These are phyloP conservation scores for Alopecurus myosuroides DNA, from an alignment of 176 grass and related monocot species.

Conservation along the genomic window DNA sequence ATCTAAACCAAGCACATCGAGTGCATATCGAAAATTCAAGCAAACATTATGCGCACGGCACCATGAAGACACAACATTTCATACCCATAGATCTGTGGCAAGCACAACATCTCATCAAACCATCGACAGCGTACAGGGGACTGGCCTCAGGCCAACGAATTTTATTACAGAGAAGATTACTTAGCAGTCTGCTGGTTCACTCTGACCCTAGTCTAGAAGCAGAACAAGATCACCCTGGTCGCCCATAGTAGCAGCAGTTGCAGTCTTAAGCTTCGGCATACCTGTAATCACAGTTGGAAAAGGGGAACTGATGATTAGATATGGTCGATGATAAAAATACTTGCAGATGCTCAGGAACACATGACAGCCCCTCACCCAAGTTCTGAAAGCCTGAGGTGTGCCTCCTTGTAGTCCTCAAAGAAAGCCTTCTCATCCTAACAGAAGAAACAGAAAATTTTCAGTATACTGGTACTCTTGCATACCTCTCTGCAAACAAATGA, in stretches of 20 bases:
- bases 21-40: not conserved
- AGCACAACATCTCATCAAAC: not conserved
- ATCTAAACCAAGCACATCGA: not conserved
- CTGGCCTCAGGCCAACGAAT: conserved; percentile 5
- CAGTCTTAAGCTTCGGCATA: conserved; percentile 60
- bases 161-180: conserved; percentile 38
- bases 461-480: not conserved
- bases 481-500: not conserved
- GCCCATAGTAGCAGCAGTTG: not conserved
- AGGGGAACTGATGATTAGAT: not conserved
- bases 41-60: too few relatives aligned
- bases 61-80: not conserved
- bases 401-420: conserved; percentile 78
- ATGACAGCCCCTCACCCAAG: conserved; percentile 40
- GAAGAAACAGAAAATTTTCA: not conserved
- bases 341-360: not conserved
- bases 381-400: conserved; percentile 89
- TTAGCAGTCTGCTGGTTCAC: conserved; percentile 18
- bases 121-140: not conserved
- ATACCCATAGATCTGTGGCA: conserved; percentile 4
- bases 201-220: conserved; percentile 26
- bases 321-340: not conserved
- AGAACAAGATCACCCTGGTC: not conserved
- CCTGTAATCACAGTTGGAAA: conserved; percentile 33
- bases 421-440: conserved; percentile 84